These are phyloP conservation scores for Ramalina intermedia DNA, from an alignment of 495 filamentous ascomycete genomes.

Conservation along the genomic window DNA sequence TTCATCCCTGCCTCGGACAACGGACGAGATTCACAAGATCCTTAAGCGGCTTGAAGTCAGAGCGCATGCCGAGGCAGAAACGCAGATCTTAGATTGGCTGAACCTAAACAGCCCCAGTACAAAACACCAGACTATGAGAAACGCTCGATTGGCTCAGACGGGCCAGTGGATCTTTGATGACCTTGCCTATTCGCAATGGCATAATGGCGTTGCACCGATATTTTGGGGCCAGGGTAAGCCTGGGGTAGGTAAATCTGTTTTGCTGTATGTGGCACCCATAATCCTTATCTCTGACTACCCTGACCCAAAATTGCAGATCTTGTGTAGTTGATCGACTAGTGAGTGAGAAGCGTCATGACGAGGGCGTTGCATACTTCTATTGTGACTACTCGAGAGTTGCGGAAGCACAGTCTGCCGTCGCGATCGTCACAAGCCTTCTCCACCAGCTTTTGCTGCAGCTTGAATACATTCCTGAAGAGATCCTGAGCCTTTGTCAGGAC, in stretches of 20 bases:
- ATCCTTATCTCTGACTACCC: background rate
- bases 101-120: background rate
- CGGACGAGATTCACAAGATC: background rate
- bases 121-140: background rate
- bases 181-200: background rate
- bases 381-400: background rate
- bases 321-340: background rate
- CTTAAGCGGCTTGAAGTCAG: background rate
- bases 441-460: background rate
- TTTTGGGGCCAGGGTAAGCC: background rate
- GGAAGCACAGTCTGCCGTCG: background rate
- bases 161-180: slow-evolving; percentile 1
- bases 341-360: background rate
- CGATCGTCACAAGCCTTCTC: background rate
- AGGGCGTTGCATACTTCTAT: slow-evolving; percentile 1
- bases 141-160: background rate
- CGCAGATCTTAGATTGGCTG: background rate
- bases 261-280: background rate
- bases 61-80: background rate
- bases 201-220: background rate
- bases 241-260: background rate
- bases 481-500: background rate
- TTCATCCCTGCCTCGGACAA: background rate
- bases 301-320: background rate
- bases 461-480: background rate